Evolutionary conservation across 495 filamentous ascomycete genomes (phyloP), one percentile per base, ranked within the genome.

Genomic region (Penicillium manginii): DNA sequence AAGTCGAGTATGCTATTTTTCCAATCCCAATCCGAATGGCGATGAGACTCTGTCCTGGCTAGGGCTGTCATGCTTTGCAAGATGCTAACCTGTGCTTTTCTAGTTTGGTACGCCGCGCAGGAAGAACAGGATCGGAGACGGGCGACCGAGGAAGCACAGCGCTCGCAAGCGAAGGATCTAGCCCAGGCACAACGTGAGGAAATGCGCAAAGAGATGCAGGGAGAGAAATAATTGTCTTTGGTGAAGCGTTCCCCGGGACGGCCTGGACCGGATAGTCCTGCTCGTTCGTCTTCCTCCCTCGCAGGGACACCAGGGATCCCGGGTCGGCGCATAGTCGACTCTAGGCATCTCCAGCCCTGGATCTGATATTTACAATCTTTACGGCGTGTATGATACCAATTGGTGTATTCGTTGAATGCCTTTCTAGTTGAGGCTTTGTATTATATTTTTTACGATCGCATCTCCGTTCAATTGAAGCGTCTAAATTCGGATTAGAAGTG

Each of bases 21-120:
- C 35, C 35, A 29, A 29, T 37, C 12, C 1, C 35, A 11, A 37
- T 7, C 29, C 23, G 4, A 23, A 23, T 23, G 2, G 23, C 23
- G 4, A 2, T 23, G 2, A 8, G 26, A 8, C 26, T 29, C 6
- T 29, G 26, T 8, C 26, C 26, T 29, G 26, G 26, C 26, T 29
- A n/a, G n/a, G n/a, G n/a, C 6, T 7, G 4, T 29, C 26, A 29
- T 29, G 26, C 9, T 29, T 29, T 29, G 26, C 26, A 29, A 8
- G 22, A 39, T 37, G 50, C 59, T 51, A 53, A 63, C 19, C 14
- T 11, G 48, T 57, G 66, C 67, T 53, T 47, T 26, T 69, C 78
- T 65, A 91, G 88, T 93, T 69, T 93, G 90, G 90, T 70, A 79
- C 58, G 90, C 88, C 2, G 87, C 89, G 15, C 82, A 86, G 33